Evolutionary conservation across 345 rosid genomes (phyloP).

Genomic region (Camelina laxa): DNA sequence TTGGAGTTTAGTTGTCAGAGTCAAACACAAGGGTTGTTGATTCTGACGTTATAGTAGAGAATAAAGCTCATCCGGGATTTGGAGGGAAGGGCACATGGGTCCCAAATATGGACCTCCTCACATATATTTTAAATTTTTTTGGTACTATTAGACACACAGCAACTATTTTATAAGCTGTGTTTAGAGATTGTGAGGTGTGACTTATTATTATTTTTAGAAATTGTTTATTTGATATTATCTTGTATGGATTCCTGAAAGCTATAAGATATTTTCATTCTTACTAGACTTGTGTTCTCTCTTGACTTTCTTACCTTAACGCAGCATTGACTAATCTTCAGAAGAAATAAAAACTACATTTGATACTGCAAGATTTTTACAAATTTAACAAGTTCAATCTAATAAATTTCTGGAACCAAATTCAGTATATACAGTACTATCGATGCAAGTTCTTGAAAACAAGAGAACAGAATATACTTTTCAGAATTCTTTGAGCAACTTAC

Average conservation of each 20-base stretch:
- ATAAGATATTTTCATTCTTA: slow-evolving; percentile 4
- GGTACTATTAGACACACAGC: slow-evolving; percentile 32
- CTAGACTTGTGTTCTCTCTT: slow-evolving; percentile 15
- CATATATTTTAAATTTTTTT: slow-evolving; percentile 17
- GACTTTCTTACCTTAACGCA: slow-evolving; percentile 11
- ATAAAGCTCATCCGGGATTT: slow-evolving; percentile 40
- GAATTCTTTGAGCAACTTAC: slow-evolving; percentile 27
- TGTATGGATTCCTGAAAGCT: slow-evolving; percentile 17
- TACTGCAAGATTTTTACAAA: slow-evolving; percentile 30
- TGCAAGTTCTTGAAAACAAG: slow-evolving; percentile 13
- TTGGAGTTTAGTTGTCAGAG: slow-evolving; percentile 19
- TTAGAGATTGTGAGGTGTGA: slow-evolving; percentile 40
- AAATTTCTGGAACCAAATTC: slow-evolving; percentile 29
- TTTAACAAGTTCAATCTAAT: slow-evolving; percentile 14
- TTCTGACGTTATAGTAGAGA: slow-evolving; percentile 32
- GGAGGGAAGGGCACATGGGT: slow-evolving; percentile 41
- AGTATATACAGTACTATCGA: slow-evolving; percentile 15
- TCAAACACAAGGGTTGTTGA: slow-evolving; percentile 44
- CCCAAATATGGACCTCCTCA: slow-evolving; percentile 42
- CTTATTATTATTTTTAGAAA: slow-evolving; percentile 24
- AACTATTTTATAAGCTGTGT: slow-evolving; percentile 42
- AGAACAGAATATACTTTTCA: slow-evolving; percentile 4
- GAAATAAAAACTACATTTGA: slow-evolving; percentile 14
- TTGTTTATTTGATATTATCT: slow-evolving; percentile 26
- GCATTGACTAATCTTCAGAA: slow-evolving; percentile 3